Evolutionary conservation across 2,329 filamentous ascomycete species (phyloP).

Genomic region (Camptophora hylomeconis): DNA sequence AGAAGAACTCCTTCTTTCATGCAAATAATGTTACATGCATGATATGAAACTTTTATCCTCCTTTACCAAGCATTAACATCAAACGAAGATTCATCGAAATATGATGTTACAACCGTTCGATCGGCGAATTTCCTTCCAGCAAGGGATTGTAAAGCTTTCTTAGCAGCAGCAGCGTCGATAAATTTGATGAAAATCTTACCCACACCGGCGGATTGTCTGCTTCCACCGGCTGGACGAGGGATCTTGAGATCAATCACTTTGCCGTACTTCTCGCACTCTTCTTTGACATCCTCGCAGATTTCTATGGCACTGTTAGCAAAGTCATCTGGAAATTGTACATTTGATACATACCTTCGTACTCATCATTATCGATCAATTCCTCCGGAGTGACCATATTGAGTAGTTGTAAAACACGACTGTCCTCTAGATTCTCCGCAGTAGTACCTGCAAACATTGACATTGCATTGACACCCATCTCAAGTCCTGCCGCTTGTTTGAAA

Average conservation of each 20-base stretch:
- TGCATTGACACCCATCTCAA: slow-evolving; percentile 92
- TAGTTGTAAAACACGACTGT: slow-evolving; percentile 74
- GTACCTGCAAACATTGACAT: slow-evolving; percentile 97
- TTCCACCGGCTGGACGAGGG: slow-evolving; percentile 71
- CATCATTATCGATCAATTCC: slow-evolving; percentile 83
- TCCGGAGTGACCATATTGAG: slow-evolving; percentile 98
- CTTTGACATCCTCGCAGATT: slow-evolving; percentile 87
- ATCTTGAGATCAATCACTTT: slow-evolving; percentile 80
- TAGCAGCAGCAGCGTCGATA: slow-evolving; percentile 61
- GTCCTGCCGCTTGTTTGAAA: slow-evolving; percentile 77
- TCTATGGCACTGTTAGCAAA: slow-evolving; percentile 45
- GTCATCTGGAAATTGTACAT: slow-evolving; percentile 3
- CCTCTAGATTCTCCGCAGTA: slow-evolving; percentile 62
- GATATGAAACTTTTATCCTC: neutral
- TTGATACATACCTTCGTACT: slow-evolving; percentile 66
- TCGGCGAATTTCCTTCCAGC: slow-evolving; percentile 94
- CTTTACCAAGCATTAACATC: slow-evolving; percentile 76
- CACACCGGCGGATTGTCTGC: slow-evolving; percentile 73
- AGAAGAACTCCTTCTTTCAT: no score
- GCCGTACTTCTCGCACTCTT: slow-evolving; percentile 89
- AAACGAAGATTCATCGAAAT: slow-evolving; percentile 96
- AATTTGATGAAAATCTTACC: slow-evolving; percentile 98
- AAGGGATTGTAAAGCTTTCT: slow-evolving; percentile 75
- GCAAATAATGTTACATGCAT: no score
- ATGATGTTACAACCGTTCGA: slow-evolving; percentile 89